Evolutionary conservation across 2,329 filamentous ascomycete genomes (phyloP), one percentile per base, ranked within the genome.

Genomic region (Dactylellina parvicollis): DNA sequence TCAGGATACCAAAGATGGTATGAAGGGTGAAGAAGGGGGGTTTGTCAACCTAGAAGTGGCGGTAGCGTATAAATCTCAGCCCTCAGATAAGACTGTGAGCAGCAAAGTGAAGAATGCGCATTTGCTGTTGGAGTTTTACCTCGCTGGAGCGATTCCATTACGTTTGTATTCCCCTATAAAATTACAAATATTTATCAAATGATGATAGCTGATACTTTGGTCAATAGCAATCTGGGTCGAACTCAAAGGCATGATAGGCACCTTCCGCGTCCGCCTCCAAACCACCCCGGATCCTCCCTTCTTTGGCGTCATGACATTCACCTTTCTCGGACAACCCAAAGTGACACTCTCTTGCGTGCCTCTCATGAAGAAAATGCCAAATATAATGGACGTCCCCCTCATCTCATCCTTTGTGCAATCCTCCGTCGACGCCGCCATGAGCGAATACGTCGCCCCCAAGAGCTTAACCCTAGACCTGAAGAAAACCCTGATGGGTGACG

Each of bases 31-130:
- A 79, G 89, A 92, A 78, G 90, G 90, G 9, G 89, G 92, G 75
- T 92, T 92, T 77, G 85, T 92, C 79, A 92, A 92, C 77, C 81
- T 92, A 57, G 90, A 93, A 78, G 82, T 92, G 14, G 89, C 89
- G 0, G 89, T 92, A 77, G 88, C 90, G 1, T 93, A 92, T 79
- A 84, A 75, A 52, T 76, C 75, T 10, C 49, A 62, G n/a, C 73
- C 70, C 8, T 76, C 75, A 18, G 59, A 72, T 10, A 56, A 61
- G 18, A 76, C 64, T 34, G 71, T 75, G 0, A 57, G 61, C 9
- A 77, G 76, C 54, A 89, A 89, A 74, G 85, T 88, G 14, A 89
- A 90, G 77, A 90, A 91, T 77, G 90, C 90, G 30, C 90, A 92
- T 80, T 82, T 92, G 0, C 89, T 87, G 75, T 82, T 92, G 46